Evolutionary conservation across 1,284 basidiomycete species (phyloP), one percentile per base, ranked within the genome.

Genomic region (Mixia osmundae): DNA sequence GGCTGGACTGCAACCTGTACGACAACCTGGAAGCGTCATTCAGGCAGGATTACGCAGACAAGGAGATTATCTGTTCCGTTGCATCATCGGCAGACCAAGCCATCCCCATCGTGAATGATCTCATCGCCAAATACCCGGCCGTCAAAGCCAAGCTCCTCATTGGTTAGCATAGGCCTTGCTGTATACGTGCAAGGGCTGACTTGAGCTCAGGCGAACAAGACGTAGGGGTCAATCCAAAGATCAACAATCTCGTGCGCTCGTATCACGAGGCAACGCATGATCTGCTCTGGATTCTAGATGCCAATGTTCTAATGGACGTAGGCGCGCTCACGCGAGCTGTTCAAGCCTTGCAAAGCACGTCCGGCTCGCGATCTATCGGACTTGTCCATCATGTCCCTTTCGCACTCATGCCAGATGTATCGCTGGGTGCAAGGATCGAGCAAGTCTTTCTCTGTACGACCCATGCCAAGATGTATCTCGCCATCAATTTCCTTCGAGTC

Each of bases 381-480:
- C 66, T 99, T 5, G 80, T 97, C 1, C 91, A 99, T 54, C 91
- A 97, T 55, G 78, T 95, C 5, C 91, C 91, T 0, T 76, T 83
- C 47, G 91, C 80, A 0, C 69, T 76, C 36, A 67, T 62, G 9
- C 76, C 57, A 58, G 47, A 53, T 30, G 42, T 50, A 6, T 56
- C 56, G 0, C 60, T 80, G 41, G 91, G 87, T 0, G 75, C 83
- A 11, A 65, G 71, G 40, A 65, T 97, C 25, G 91, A 99, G 57
- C 76, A 82, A 42, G 82, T 79, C 1, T 99, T 94, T 54, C 61
- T 99, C 34, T 91, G 89, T 54, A 89, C 83, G 4, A 94, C 83
- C 36, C 91, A 97, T 52, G 89, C 89, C 11, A 95, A 91, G 57
- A 97, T 97, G 89, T 99, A 99, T 52, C 66, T 95, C 36, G 85